These are phyloP conservation scores for Candida xiaguanensis DNA, from an alignment of 805 yeast species.

Conservation along the genomic window DNA sequence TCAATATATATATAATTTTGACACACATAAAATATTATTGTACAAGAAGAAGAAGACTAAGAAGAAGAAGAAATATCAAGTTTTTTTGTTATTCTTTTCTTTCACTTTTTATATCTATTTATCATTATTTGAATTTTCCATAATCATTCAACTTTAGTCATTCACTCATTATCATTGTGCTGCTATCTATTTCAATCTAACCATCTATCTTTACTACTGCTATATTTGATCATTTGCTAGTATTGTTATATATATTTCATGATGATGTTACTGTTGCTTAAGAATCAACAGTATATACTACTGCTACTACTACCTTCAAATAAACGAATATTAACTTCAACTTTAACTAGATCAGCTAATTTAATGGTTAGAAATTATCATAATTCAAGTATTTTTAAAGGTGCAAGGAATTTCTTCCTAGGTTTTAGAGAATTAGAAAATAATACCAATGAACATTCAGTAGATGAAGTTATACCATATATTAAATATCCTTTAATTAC, in stretches of 20 bases:
- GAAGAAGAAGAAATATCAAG: no score
- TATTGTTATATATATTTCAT: no score
- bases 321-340: background rate
- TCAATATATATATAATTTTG: no score
- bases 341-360: background rate
- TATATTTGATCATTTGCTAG: background rate
- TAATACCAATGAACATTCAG: constrained; percentile 9
- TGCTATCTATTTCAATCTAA: background rate
- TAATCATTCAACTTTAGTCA: background rate
- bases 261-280: background rate
- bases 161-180: background rate
- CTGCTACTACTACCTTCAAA: constrained; percentile 1
- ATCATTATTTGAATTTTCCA: background rate
- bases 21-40: no score
- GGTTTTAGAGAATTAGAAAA: constrained; percentile 11
- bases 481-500: constrained; percentile 41
- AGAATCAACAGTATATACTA: background rate
- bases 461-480: constrained; percentile 32
- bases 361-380: background rate
- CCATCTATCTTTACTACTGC: background rate
- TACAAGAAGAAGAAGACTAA: no score
- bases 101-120: background rate
- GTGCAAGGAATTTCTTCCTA: constrained; percentile 21
- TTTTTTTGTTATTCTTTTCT: background rate
- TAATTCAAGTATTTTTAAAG: constrained; percentile 13